Evolutionary conservation across 1,284 basidiomycete species (phyloP).

Genomic region (Pascua guehoae): DNA sequence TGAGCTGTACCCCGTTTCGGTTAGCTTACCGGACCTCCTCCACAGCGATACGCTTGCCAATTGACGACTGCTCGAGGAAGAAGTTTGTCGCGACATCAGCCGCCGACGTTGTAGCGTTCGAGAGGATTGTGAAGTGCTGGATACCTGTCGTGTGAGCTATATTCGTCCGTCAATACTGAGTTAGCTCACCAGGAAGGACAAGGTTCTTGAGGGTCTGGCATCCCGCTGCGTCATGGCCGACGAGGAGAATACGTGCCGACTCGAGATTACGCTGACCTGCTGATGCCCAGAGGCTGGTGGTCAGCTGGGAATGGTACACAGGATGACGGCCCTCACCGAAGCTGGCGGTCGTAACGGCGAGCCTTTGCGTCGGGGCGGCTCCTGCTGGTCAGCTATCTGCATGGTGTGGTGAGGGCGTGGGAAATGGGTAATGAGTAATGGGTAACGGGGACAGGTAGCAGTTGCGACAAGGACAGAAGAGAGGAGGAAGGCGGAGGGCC

Average conservation of each 20-base stretch:
- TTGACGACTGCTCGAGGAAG: constrained; percentile 74
- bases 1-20: constrained; percentile 1
- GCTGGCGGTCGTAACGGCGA: constrained; percentile 84
- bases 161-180: no score
- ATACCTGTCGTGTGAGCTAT: constrained; percentile 55
- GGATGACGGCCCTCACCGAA: constrained; percentile 58
- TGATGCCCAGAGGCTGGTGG: constrained; percentile 81
- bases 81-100: constrained; percentile 93
- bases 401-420: no score
- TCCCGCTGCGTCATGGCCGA: constrained; percentile 74
- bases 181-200: constrained; percentile 68
- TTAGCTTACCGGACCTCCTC: constrained; percentile 63
- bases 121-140: constrained; percentile 84
- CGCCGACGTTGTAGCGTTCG: constrained; percentile 59
- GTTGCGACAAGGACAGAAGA: no score
- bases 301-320: background rate
- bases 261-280: constrained; percentile 91
- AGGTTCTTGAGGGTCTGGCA: constrained; percentile 90
- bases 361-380: constrained; percentile 74
- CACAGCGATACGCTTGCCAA: constrained; percentile 73
- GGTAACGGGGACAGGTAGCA: no score
- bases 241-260: constrained; percentile 71
- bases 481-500: no score
- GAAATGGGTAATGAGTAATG: no score
- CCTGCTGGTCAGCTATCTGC: constrained; percentile 16